These are phyloP conservation scores for Boeremia lycopersici DNA, from an alignment of 2,329 filamentous ascomycete species.

Conservation along the genomic window DNA sequence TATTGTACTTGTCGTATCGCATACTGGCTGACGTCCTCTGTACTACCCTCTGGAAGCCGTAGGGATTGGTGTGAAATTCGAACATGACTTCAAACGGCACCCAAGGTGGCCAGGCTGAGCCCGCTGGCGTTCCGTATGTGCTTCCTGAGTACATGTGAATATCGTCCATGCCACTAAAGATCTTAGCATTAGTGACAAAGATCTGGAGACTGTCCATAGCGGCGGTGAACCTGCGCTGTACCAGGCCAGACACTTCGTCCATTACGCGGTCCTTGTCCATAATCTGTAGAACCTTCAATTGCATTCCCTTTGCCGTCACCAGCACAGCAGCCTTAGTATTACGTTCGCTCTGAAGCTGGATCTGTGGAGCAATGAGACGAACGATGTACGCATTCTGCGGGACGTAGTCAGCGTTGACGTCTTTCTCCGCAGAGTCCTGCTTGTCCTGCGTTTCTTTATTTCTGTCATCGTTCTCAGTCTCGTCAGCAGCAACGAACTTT, in stretches of 20 bases:
- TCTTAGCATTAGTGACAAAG: slow-evolving; percentile 94
- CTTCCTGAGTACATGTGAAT: slow-evolving; percentile 94
- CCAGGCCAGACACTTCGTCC: slow-evolving; percentile 91
- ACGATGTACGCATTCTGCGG: slow-evolving; percentile 94
- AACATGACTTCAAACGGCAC: slow-evolving; percentile 99
- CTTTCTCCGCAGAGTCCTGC: slow-evolving; percentile 45
- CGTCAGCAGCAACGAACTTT: slow-evolving; percentile 78
- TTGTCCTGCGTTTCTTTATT: slow-evolving; percentile 21
- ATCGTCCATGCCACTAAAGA: slow-evolving; percentile 77
- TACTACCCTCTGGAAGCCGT: slow-evolving; percentile 97
- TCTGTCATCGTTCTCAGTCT: slow-evolving; percentile 47
- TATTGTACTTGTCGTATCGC: slow-evolving; percentile 98
- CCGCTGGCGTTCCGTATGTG: slow-evolving; percentile 82
- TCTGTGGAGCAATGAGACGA: slow-evolving; percentile 93
- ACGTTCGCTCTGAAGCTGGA: slow-evolving; percentile 97
- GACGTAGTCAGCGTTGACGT: slow-evolving; percentile 85
- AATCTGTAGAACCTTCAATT: slow-evolving; percentile 94
- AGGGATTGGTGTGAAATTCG: slow-evolving; percentile 89
- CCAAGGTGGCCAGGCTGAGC: slow-evolving; percentile 96
- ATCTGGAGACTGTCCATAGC: slow-evolving; percentile 98
- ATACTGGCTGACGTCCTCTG: slow-evolving; percentile 95
- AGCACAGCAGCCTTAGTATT: slow-evolving; percentile 96
- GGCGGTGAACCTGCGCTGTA: slow-evolving; percentile 90
- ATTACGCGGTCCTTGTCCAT: slow-evolving; percentile 95
- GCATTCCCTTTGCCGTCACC: slow-evolving; percentile 97